Evolutionary conservation across 2,329 filamentous ascomycete genomes (phyloP), one percentile per base, ranked within the genome.

Genomic region (Aspergillus spinulosporus): DNA sequence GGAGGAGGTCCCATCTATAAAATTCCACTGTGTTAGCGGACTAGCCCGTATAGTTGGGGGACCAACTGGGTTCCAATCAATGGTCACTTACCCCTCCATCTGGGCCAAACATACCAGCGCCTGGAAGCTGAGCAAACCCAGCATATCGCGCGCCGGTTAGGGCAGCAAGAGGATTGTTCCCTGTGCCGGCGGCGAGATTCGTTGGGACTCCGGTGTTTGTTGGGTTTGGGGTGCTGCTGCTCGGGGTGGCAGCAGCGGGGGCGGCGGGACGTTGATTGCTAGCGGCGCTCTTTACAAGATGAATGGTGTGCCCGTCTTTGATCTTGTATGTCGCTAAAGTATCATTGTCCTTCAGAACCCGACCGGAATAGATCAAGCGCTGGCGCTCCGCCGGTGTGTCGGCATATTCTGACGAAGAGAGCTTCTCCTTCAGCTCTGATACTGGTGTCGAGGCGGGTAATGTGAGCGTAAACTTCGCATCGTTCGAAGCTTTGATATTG

Each of bases 401-500:
- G 73, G 95, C 93, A 70, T 88, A 90, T 66, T 96, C 91, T 56
- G 86, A 77, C 32, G 84, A 83, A 4, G 92, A 85, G 39, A 99
- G 86, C 80, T 93, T 96, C 60, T 83, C 84, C 82, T 99, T 99
- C 66, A 99, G 84, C 59, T 97, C 92, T 56, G 84, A 81, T 43
- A 97, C 88, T 5, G 88, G 89, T 48, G 88, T 90, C 36, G 85
- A 84, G 63, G 88, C 83, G 56, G 88, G 76, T 69, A 97, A 87
- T 55, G 91, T 95, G 71, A 99, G 80, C 51, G 84, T 87, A 71
- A 91, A 92, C 74, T 89, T 91, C 72, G 84, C 86, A 71, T 97
- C 92, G 66, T 87, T 88, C n/a, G 91, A 92, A n/a, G 90, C 90
- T 81, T 97, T 99, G 76, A 99, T 88, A 78, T 92, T 94, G 84